Percentiles rank a stretch among this genome's conserved stretches.
phyloP scores from a whole-genome alignment of 768 basidiomycete genomes.

The Pisolithus albus region DNA sequence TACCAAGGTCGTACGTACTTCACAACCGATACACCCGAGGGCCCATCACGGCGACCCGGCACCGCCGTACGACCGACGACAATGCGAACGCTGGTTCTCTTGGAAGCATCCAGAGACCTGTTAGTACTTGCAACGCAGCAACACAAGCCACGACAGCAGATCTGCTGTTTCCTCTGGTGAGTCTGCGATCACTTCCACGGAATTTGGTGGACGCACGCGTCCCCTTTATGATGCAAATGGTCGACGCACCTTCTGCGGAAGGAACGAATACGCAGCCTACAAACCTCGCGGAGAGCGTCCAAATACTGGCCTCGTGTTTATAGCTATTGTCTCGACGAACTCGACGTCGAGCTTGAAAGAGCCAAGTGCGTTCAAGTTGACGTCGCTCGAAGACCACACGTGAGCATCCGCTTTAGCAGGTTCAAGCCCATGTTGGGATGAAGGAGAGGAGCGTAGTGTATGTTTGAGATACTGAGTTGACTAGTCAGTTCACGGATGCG shows the following conservation, averaged over 20 bases:
- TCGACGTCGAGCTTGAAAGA: slow-evolving; percentile 17
- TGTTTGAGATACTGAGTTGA: slow-evolving; percentile 47
- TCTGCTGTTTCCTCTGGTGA: slow-evolving; percentile 2
- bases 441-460: slow-evolving; percentile 51
- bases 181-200: not conserved
- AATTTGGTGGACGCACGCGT: not conserved
- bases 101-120: slow-evolving; percentile 48
- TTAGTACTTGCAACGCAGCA: slow-evolving; percentile 43
- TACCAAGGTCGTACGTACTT: not conserved
- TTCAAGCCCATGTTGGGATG: slow-evolving; percentile 43
- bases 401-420: slow-evolving; percentile 42
- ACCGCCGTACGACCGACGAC: slow-evolving; percentile 43
- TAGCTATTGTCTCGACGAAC: slow-evolving; percentile 70
- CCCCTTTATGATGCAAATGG: slow-evolving; percentile 29
- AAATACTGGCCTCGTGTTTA: slow-evolving; percentile 56
- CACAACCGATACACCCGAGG: slow-evolving; percentile 44
- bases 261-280: slow-evolving; percentile 53
- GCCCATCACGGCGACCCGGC: slow-evolving; percentile 41
- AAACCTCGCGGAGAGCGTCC: slow-evolving; percentile 57
- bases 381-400: slow-evolving; percentile 2
- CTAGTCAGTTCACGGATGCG: slow-evolving; percentile 23
- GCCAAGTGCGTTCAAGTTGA: slow-evolving; percentile 22
- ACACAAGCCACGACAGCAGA: slow-evolving; percentile 29
- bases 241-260: slow-evolving; percentile 48
- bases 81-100: slow-evolving; percentile 55